Evolutionary conservation across 257 asterid species (phyloP), one percentile per base, ranked within the genome.

Genomic region (Penstemon davidsonii): DNA sequence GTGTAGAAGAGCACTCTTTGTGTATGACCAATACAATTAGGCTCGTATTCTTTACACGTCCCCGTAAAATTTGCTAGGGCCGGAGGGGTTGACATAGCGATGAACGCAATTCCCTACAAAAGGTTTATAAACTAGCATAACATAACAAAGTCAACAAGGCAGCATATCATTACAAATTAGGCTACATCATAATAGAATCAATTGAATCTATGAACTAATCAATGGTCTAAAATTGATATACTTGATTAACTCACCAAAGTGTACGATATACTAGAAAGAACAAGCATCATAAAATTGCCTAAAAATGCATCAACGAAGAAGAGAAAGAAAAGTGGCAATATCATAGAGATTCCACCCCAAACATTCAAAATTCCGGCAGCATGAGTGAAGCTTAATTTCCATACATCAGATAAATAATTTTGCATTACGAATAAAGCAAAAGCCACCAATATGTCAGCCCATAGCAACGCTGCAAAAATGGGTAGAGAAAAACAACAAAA

Each of bases 81-180:
- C 0, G 85, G 86, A 5, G 90, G 92, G 0, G 83, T 79, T 25
- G 92, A 88, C 88, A 87, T 68, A 0, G 84, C 36, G 18, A 87
- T 25, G 4, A 84, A 76, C 5, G 77, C 73, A 70, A 84, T 75
- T 0, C 91, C 95, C 95, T 85, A 70, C 53, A 66, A 5, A 43
- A 39, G 33, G 33, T 25, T 25, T 25, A 25, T 25, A 25, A 25
- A 25, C 2, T 25, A 25, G 1, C 33, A 25, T 25, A 25, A 25
- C 33, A 25, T 2, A 25, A 25, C 33, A 25, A 25, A 25, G 33
- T 25, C 33, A 25, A 25, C 33, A 25, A 25, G 33, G 33, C 33
- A 25, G 1, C 33, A 25, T 25, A 25, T 25, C 33, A 25, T 25
- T 25, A 25, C 2, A 15, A 15, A 15, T 15, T 12, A 8, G 37